Base-by-base conservation (phyloP, 768 basidiomycete species). In the Gymnopilus junonius region DNA sequence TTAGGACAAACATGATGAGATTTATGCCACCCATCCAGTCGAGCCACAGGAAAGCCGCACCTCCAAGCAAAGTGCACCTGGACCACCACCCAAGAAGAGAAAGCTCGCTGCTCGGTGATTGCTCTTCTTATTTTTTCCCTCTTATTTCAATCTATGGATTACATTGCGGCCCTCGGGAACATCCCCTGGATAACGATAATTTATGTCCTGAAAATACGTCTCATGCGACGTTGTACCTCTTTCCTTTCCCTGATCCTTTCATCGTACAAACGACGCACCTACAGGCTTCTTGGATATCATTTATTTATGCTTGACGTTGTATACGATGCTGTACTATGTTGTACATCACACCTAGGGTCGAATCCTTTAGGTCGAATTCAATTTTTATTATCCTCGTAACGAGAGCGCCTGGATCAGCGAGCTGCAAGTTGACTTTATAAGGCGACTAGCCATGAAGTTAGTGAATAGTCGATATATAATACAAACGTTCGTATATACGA, bases 1-100 rank as follows among this genome's bases (percentile, higher is more conserved):
- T 34, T 64, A 86, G 83, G 74, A 74, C 34, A 83, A 82, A 57
- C 77, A 71, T 34, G 76, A 77, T 14, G 79, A 81, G 65, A 64
- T 77, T 56, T 73, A 71, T 58, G 70, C 73, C 17, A 70, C 75
- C 55, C 59, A 61, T 23, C 70, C 64, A 15, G 63, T 67, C 32
- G 59, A 69, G 45, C 46, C 27, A 27, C 62, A 62, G 27, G 66
- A 55, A 25, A 46, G 17, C 31, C 62, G 58, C 48, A 65, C 53
- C 29, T 46, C 66, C n/a, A 66, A 54, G 45, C 61, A 61, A 42
- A 63, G 66, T 43, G 48, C 60, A 42, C 46, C 61, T 14, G 58
- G 74, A 67, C 68, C 77, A 64, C 67, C 76, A 45, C 70, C 65
- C 51, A 80, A 79, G 69, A 81, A 72, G 69, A 76, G 80, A 25